Conservation (phyloP, 1,284 basidiomycete species). For the Leccinum griseonigrum region DNA sequence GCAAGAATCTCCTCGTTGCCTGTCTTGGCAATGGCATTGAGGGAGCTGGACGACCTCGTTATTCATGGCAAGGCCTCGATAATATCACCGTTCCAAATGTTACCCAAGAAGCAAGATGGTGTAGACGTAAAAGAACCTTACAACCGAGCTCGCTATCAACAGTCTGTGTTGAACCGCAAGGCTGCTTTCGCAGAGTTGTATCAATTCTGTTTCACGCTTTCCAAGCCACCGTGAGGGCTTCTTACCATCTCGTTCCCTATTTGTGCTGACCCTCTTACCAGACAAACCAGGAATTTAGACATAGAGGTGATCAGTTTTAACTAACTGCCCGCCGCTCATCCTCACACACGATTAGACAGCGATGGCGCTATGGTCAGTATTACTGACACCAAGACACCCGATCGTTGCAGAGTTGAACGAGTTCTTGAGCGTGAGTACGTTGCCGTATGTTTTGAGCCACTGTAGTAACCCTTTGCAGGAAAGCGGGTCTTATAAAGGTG, state of each 20-base stretch:
- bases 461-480: slow-evolving; percentile 41
- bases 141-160: slow-evolving; percentile 50
- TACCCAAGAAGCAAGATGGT: slow-evolving; percentile 35
- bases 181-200: slow-evolving; percentile 64
- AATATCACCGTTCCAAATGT: slow-evolving; percentile 14
- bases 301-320: slow-evolving; percentile 57
- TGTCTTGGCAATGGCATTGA: slow-evolving; percentile 47
- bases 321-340: not conserved
- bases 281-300: slow-evolving; percentile 69
- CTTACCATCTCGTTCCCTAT: not conserved
- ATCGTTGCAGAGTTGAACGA: slow-evolving; percentile 58
- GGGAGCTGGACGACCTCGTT: slow-evolving; percentile 62
- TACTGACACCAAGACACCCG: slow-evolving; percentile 61
- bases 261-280: slow-evolving; percentile 28
- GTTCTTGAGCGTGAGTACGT: slow-evolving; percentile 58
- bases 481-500: slow-evolving; percentile 62
- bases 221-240: slow-evolving; percentile 61
- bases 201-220: slow-evolving; percentile 62
- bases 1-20: slow-evolving; percentile 57
- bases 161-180: slow-evolving; percentile 47
- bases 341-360: slow-evolving; percentile 50
- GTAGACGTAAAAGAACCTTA: slow-evolving; percentile 45
- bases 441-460: not conserved
- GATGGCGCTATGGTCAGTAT: slow-evolving; percentile 68
- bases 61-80: slow-evolving; percentile 46